A percentile compares a stretch with the other conserved stretches of the same genome.
Conservation (phyloP, 306 rosid species). For the Acacia confusa region DNA sequence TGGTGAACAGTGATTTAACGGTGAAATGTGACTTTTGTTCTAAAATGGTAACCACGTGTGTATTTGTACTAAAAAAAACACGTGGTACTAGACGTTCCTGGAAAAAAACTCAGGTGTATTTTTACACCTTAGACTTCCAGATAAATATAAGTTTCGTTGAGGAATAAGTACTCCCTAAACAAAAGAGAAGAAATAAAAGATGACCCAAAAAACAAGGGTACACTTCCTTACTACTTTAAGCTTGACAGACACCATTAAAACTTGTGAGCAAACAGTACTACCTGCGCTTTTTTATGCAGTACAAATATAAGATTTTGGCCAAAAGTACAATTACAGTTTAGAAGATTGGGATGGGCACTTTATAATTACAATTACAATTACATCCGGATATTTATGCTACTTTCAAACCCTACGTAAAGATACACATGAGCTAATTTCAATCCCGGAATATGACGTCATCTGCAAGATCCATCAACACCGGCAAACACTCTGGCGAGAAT, state of each 20-base stretch:
- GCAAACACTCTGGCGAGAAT: slow-evolving; percentile 56
- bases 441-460: slow-evolving; percentile 58
- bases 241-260: no score
- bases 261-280: background rate
- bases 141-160: background rate
- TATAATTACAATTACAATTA: background rate
- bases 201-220: background rate
- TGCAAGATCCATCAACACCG: slow-evolving; percentile 52
- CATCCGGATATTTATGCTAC: background rate
- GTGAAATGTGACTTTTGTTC: no score
- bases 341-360: background rate
- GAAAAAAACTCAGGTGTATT: no score
- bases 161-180: background rate
- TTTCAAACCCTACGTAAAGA: background rate
- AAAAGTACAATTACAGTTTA: background rate
- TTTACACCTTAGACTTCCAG: no score
- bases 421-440: background rate
- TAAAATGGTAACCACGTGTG: no score
- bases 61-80: no score
- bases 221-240: background rate
- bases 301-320: background rate
- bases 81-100: no score
- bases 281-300: background rate
- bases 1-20: no score
- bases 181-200: background rate